Conservation (phyloP, 352 stramenopile species). For the Globisporangium nagaii region DNA sequence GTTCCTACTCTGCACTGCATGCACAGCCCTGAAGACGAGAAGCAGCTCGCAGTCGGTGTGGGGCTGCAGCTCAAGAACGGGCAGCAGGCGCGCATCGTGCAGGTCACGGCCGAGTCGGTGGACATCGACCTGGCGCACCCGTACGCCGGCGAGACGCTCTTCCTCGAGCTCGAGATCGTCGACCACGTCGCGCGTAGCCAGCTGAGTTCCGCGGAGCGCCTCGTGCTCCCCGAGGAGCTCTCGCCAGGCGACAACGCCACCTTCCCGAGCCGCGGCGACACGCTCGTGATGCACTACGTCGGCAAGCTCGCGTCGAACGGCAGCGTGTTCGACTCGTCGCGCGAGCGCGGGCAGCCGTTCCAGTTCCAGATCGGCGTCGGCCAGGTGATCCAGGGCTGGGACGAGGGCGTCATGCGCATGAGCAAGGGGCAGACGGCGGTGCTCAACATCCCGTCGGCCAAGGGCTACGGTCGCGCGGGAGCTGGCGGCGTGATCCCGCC, state of each 20-base stretch:
- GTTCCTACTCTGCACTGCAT: no score
- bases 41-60: constrained; percentile 57
- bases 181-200: constrained; percentile 45
- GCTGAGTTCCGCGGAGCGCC: constrained; percentile 43
- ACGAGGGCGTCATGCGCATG: constrained; percentile 94
- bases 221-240: constrained; percentile 73
- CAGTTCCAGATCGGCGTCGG: constrained; percentile 75
- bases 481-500: constrained; percentile 86
- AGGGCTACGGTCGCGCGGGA: constrained; percentile 89
- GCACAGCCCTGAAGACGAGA: constrained; percentile 60
- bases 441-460: constrained; percentile 88
- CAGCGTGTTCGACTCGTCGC: constrained; percentile 75
- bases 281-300: constrained; percentile 83
- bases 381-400: constrained; percentile 94
- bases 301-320: constrained; percentile 60
- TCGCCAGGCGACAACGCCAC: constrained; percentile 50
- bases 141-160: constrained; percentile 76
- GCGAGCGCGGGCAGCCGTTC: constrained; percentile 66
- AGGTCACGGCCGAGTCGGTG: constrained; percentile 60
- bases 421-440: constrained; percentile 91
- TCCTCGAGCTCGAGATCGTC: constrained; percentile 63
- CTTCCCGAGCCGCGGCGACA: constrained; percentile 66
- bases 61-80: constrained; percentile 55
- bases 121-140: constrained; percentile 73
- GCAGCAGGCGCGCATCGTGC: constrained; percentile 57